Evolutionary conservation across 352 stramenopile genomes (phyloP).

Genomic region (Pythium apleroticum): DNA sequence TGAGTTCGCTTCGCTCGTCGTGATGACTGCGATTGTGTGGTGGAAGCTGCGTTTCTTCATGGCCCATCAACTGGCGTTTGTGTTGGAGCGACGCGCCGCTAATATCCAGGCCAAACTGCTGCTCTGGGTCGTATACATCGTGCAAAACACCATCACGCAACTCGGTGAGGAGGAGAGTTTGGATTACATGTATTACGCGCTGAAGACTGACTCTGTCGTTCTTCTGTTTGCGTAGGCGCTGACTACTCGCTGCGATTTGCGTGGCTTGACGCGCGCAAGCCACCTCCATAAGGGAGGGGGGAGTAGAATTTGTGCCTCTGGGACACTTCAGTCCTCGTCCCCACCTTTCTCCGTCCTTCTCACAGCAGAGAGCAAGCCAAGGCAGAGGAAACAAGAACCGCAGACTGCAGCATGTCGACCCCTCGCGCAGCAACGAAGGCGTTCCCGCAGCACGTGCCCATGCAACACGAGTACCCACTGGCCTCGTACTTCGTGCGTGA

Average conservation of each 20-base stretch:
- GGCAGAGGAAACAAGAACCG: no score
- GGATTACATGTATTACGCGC: no score
- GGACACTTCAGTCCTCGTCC: no score
- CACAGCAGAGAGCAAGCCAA: no score
- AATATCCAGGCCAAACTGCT: conserved; percentile 25
- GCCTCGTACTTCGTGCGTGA: no score
- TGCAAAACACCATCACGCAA: conserved; percentile 19
- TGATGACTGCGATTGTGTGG: conserved; percentile 6
- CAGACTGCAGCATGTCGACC: no score
- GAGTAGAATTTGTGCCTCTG: no score
- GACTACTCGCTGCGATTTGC: background rate
- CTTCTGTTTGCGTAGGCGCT: background rate
- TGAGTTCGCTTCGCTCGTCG: conserved; percentile 13
- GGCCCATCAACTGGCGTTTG: conserved; percentile 23
- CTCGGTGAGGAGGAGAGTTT: conserved; percentile 1
- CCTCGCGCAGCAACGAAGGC: no score
- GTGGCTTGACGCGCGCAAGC: background rate
- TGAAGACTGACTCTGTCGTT: no score
- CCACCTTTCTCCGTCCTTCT: no score
- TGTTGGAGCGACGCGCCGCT: conserved; percentile 14
- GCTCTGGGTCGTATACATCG: conserved; percentile 23
- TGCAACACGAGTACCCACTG: background rate
- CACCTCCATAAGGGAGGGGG: no score
- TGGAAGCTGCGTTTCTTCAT: conserved; percentile 18
- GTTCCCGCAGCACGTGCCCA: no score